Evolutionary conservation across 2,329 filamentous ascomycete genomes (phyloP).

Genomic region (Calonectria hongkongensis): DNA sequence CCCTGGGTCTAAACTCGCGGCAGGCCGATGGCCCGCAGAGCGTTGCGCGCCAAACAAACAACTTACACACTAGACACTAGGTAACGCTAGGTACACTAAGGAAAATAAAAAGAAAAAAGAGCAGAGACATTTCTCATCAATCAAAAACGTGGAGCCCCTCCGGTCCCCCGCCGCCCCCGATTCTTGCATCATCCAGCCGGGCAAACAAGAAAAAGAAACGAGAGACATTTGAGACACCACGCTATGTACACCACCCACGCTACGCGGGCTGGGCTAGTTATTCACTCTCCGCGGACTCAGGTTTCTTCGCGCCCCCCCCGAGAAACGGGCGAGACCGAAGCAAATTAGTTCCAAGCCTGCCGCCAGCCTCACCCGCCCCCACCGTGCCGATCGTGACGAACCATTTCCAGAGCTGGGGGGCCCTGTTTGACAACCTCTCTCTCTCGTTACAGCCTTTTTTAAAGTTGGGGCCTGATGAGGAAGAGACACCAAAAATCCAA

Average conservation of each 20-base stretch:
- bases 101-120: not conserved
- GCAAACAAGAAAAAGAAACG: not conserved
- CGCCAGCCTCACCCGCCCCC: conserved; percentile 16
- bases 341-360: conserved; percentile 14
- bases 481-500: not conserved
- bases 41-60: not conserved
- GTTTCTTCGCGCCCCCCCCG: too few relatives aligned
- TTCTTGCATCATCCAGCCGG: not conserved
- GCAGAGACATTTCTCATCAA: not conserved
- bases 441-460: not conserved
- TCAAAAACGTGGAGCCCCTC: not conserved
- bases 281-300: too few relatives aligned
- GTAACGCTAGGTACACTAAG: too few relatives aligned
- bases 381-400: conserved; percentile 21
- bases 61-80: too few relatives aligned
- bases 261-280: not conserved
- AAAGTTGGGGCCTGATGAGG: conserved; percentile 11
- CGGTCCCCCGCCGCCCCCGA: not conserved
- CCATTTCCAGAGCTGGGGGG: not conserved
- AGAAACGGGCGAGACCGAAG: conserved; percentile 5
- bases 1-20: not conserved
- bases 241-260: too few relatives aligned
- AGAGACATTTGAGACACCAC: not conserved
- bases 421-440: not conserved
- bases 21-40: conserved; percentile 1